Conservation (phyloP, 2,329 filamentous ascomycete genomes). For the Chrysosporium keratinophilum region DNA sequence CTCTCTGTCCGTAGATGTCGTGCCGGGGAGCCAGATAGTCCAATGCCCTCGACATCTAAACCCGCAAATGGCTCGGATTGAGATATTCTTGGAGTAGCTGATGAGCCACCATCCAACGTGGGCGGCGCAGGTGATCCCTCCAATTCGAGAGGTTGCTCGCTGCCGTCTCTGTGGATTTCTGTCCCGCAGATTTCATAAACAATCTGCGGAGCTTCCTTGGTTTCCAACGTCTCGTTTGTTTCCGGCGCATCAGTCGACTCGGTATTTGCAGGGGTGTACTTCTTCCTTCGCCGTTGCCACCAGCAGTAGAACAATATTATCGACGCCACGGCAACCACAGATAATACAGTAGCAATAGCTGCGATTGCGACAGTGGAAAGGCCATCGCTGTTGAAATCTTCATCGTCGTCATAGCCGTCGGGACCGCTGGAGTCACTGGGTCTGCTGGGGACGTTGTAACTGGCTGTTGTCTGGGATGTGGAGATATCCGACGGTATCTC, state of each 20-base stretch:
- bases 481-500: too few species aligned
- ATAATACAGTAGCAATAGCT: neutral
- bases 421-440: too few species aligned
- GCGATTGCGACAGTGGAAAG: neutral
- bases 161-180: neutral
- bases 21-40: neutral
- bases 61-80: neutral
- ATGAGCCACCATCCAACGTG: neutral
- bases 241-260: neutral
- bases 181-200: conserved; percentile 5
- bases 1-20: neutral
- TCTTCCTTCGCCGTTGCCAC: neutral
- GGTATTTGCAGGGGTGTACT: neutral
- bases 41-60: neutral
- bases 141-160: neutral
- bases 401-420: neutral
- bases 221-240: neutral
- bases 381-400: neutral
- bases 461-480: neutral
- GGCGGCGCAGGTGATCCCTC: neutral
- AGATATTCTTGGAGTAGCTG: neutral
- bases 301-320: neutral
- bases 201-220: neutral
- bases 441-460: too few species aligned
- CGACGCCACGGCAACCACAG: neutral